phyloP scores from a whole-genome alignment of 139 green algal genomes.

The Closterium sp. region DNA sequence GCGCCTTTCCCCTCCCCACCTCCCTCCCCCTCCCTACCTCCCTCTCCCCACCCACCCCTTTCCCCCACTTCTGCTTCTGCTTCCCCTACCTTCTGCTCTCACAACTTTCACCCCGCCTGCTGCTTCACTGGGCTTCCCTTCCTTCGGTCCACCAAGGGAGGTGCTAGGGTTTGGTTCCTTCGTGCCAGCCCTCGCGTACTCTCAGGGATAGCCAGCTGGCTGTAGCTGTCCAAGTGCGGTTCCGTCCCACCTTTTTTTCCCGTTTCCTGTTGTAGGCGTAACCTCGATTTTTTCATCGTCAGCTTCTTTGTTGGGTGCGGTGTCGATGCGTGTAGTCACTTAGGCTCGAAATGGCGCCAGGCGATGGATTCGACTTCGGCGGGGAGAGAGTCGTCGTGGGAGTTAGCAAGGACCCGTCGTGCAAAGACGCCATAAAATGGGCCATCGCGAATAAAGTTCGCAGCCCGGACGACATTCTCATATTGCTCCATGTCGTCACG shows the following conservation, averaged over 20 bases:
- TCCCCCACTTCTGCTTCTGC: background rate
- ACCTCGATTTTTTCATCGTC: background rate
- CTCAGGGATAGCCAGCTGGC: background rate
- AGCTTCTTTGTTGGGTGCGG: background rate
- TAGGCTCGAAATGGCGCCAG: background rate
- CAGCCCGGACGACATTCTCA: conserved; percentile 14
- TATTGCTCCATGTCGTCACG: conserved; percentile 40
- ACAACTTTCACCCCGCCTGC: background rate
- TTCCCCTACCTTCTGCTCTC: background rate
- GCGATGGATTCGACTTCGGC: background rate
- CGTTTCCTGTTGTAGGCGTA: background rate
- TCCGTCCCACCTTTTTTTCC: background rate
- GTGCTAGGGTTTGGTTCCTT: background rate
- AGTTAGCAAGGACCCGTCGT: conserved; percentile 11
- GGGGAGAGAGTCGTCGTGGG: conserved; percentile 19
- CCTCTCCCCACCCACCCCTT: background rate
- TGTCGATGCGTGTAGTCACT: background rate
- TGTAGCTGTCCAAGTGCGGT: background rate
- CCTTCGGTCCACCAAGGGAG: background rate
- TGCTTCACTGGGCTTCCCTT: background rate
- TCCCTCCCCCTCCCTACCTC: too few relatives aligned
- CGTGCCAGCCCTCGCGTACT: background rate
- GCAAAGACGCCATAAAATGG: conserved; percentile 34
- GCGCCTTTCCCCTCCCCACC: too few relatives aligned
- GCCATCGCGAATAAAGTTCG: conserved; percentile 32